Conservation (phyloP, 305 asterid genomes). For the Fraxinus albicans region DNA sequence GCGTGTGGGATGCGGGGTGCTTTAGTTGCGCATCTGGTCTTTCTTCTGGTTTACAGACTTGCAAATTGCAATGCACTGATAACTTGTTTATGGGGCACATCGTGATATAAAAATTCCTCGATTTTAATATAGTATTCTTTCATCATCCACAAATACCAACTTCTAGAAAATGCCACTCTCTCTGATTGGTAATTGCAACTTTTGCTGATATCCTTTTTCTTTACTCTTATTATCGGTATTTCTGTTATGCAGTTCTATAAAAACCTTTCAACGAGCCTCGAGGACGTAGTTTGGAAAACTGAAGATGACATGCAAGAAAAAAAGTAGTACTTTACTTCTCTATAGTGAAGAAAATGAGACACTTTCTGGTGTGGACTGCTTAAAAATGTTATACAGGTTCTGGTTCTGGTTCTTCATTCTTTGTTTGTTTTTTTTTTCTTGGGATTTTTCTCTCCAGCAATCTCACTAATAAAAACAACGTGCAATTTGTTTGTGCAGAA, state of each 20-base stretch:
- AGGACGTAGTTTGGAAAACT: slow-evolving; percentile 55
- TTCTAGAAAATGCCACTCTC: neutral
- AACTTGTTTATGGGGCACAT: neutral
- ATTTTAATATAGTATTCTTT: neutral
- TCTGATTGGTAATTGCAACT: neutral
- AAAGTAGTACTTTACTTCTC: slow-evolving; percentile 20
- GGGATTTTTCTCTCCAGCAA: neutral
- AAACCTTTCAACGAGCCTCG: slow-evolving; percentile 41
- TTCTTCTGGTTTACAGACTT: neutral
- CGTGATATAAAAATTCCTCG: neutral
- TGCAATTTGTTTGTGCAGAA: neutral
- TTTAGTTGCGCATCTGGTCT: neutral
- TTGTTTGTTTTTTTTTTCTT: neutral
- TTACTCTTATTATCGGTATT: neutral
- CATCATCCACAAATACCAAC: neutral
- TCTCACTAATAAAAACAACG: neutral
- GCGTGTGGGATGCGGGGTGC: neutral
- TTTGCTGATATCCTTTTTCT: neutral
- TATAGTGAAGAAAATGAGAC: neutral
- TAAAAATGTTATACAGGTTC: neutral
- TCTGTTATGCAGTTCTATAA: slow-evolving; percentile 43
- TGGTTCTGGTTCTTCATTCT: neutral
- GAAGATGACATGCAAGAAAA: slow-evolving; percentile 46
- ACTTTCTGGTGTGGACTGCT: neutral
- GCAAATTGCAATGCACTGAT: neutral